Percentiles rank a stretch among this genome's conserved stretches.
phyloP scores from a whole-genome alignment of 2,329 filamentous ascomycete genomes.

The Diaporthe vexans region DNA sequence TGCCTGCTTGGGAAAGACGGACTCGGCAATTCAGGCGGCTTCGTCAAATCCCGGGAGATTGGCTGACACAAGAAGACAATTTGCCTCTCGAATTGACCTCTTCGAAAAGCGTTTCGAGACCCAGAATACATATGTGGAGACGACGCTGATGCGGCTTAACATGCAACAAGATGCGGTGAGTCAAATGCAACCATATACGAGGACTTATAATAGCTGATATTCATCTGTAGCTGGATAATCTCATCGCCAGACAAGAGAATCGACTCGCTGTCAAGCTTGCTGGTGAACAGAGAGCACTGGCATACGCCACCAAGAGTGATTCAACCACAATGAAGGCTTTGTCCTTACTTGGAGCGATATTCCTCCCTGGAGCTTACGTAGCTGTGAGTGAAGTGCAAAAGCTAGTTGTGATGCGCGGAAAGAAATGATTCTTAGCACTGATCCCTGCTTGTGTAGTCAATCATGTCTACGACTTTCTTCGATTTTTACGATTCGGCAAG shows the following conservation, averaged over 20 bases:
- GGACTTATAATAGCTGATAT: neutral
- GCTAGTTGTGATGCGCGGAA: neutral
- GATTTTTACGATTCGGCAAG: neutral
- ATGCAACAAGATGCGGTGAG: neutral
- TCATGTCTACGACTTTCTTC: neutral
- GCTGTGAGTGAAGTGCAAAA: neutral
- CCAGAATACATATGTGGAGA: neutral
- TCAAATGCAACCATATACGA: neutral
- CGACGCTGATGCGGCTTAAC: neutral
- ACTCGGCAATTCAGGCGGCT: neutral
- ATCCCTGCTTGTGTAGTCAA: neutral
- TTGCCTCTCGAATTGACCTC: neutral
- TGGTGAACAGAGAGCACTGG: neutral
- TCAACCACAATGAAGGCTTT: conserved; percentile 1
- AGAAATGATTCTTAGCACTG: neutral
- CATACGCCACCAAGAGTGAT: neutral
- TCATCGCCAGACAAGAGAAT: neutral
- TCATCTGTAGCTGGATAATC: neutral
- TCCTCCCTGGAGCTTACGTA: neutral
- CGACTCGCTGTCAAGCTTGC: neutral
- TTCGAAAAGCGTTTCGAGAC: neutral
- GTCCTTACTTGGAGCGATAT: neutral
- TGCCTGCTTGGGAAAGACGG: neutral
- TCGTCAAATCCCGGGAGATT: neutral
- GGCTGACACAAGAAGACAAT: neutral